A percentile compares a stretch with the other conserved stretches of the same genome.
phyloP scores from a whole-genome alignment of 2,329 filamentous ascomycete genomes.

The Trichoderma citrinoviride region DNA sequence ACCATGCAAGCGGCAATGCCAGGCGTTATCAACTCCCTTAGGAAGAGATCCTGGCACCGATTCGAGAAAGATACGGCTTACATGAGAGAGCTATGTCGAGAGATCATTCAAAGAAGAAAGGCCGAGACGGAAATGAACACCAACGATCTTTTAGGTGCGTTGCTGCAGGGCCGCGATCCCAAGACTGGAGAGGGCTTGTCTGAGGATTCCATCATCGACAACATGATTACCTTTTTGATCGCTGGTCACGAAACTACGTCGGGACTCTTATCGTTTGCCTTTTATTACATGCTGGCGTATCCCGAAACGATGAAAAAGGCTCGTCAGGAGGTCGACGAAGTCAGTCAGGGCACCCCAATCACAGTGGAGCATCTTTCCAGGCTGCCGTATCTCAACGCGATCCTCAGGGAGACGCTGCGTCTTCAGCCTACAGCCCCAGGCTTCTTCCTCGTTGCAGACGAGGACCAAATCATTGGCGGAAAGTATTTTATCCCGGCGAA shows the following conservation, averaged over 20 bases:
- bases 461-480: conserved; percentile 48
- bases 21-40: conserved; percentile 5
- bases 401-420: conserved; percentile 55
- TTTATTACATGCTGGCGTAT: conserved; percentile 59
- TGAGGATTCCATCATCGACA: conserved; percentile 60
- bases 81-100: conserved; percentile 6
- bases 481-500: conserved; percentile 51
- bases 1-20: conserved; percentile 8
- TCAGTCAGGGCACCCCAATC: conserved; percentile 55
- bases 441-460: conserved; percentile 33
- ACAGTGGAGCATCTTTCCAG: conserved; percentile 57
- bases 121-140: background rate
- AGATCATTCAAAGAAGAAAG: conserved; percentile 18
- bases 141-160: conserved; percentile 1
- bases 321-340: conserved; percentile 60
- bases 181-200: conserved; percentile 54
- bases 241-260: conserved; percentile 65
- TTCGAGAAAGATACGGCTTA: conserved; percentile 11
- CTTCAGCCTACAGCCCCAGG: conserved; percentile 31
- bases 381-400: conserved; percentile 61
- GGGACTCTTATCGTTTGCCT: conserved; percentile 59
- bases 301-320: conserved; percentile 55
- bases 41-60: background rate
- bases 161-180: background rate
- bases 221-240: conserved; percentile 69